Conservation (phyloP, 306 rosid species). For the Glycine soja region DNA sequence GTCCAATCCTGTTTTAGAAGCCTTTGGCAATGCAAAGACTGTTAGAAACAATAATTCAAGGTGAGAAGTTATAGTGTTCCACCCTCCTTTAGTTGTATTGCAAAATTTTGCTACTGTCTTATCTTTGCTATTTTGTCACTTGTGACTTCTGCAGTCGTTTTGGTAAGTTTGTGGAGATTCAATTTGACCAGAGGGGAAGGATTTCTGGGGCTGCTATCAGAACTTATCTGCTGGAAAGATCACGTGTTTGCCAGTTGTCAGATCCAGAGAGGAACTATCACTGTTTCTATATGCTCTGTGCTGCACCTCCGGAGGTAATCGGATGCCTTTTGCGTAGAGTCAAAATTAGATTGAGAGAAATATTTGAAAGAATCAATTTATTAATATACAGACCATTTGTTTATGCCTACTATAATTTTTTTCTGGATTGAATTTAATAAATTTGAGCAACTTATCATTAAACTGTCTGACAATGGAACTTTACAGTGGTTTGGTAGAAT, state of each 20-base stretch:
- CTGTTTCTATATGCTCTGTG: slow-evolving; percentile 99
- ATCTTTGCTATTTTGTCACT: slow-evolving; percentile 36
- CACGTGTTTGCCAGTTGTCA: slow-evolving; percentile 99
- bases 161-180: slow-evolving; percentile 99
- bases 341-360: slow-evolving; percentile 34
- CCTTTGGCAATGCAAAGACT: slow-evolving; percentile 99
- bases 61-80: slow-evolving; percentile 52
- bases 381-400: slow-evolving; percentile 37
- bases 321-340: slow-evolving; percentile 34
- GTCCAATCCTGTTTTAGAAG: slow-evolving; percentile 99
- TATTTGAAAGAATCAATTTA: slow-evolving; percentile 29
- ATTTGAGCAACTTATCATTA: slow-evolving; percentile 31
- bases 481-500: slow-evolving; percentile 29
- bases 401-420: slow-evolving; percentile 21
- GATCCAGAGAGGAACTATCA: slow-evolving; percentile 99
- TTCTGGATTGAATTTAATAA: slow-evolving; percentile 40
- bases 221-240: slow-evolving; percentile 97
- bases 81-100: slow-evolving; percentile 5
- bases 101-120: slow-evolving; percentile 43
- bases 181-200: slow-evolving; percentile 90
- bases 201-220: slow-evolving; percentile 99
- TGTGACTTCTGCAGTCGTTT: slow-evolving; percentile 80
- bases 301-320: slow-evolving; percentile 93
- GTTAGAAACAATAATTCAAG: slow-evolving; percentile 98
- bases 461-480: slow-evolving; percentile 24